A percentile compares a stretch with the other conserved stretches of the same genome.
Conservation (phyloP, 768 basidiomycete genomes). For the Kwoniella shandongensis region DNA sequence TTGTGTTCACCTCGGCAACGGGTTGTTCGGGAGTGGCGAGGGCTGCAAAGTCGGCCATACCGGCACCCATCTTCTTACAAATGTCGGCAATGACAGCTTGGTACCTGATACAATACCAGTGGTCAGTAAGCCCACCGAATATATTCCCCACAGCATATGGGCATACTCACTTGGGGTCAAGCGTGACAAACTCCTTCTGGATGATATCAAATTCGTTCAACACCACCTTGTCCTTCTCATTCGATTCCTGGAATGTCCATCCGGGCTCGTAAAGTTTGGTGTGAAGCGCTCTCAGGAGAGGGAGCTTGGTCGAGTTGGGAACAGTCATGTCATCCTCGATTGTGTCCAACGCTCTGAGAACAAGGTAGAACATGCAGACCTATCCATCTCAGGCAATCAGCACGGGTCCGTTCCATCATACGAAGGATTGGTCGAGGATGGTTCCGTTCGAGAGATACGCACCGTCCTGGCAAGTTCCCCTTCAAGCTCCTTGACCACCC, state of each 20-base stretch:
- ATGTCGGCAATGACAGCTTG: constrained; percentile 79
- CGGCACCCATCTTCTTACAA: constrained; percentile 78
- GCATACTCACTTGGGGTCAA: constrained; percentile 62
- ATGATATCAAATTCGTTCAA: constrained; percentile 79
- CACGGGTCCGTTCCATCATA: not conserved
- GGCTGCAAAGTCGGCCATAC: constrained; percentile 95
- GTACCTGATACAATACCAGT: no score
- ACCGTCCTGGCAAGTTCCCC: constrained; percentile 91
- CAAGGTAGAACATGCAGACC: constrained; percentile 94
- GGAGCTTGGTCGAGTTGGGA: constrained; percentile 78
- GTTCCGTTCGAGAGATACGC: constrained; percentile 53
- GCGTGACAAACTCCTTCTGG: constrained; percentile 72
- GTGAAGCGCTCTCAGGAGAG: constrained; percentile 79
- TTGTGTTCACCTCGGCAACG: constrained; percentile 65
- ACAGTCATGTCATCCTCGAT: constrained; percentile 99
- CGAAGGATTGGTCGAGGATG: no score
- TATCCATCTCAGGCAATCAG: constrained; percentile 47
- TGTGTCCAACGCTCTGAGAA: constrained; percentile 91
- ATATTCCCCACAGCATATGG: not conserved
- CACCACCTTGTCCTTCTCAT: constrained; percentile 83
- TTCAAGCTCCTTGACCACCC: constrained; percentile 93
- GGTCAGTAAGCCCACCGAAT: not conserved
- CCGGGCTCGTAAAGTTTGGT: constrained; percentile 73
- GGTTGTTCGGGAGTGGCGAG: constrained; percentile 65
- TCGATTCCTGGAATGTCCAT: constrained; percentile 81